Conservation (phyloP, 2,329 filamentous ascomycete genomes). For the Colletotrichum spinosum region DNA sequence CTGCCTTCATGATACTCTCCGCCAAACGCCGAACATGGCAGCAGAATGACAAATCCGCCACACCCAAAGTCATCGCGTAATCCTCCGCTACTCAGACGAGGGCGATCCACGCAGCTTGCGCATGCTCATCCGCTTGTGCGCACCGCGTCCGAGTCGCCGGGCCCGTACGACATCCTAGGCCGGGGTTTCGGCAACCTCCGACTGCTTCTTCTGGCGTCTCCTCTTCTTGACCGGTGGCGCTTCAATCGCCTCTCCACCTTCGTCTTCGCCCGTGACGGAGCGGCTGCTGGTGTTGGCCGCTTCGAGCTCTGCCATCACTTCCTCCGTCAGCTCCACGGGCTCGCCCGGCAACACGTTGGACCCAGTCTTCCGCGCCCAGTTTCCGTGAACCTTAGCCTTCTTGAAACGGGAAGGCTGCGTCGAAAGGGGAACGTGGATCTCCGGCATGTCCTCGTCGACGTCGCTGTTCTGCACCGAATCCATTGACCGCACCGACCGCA, state of each 20-base stretch:
- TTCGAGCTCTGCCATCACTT: constrained; percentile 12
- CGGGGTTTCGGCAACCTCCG: constrained; percentile 11
- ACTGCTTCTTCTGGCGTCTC: neutral
- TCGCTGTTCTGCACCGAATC: constrained; percentile 31
- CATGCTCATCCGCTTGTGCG: neutral
- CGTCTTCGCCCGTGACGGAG: neutral
- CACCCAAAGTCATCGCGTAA: neutral
- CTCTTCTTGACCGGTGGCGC: neutral
- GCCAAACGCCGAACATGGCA: neutral
- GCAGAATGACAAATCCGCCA: too few relatives aligned
- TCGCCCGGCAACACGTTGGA: constrained; percentile 10
- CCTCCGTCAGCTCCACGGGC: neutral
- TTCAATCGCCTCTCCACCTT: neutral
- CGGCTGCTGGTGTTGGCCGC: neutral
- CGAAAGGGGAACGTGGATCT: constrained; percentile 25
- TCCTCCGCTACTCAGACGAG: neutral
- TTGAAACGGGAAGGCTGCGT: constrained; percentile 6
- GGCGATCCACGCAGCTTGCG: neutral
- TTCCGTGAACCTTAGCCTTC: constrained; percentile 12
- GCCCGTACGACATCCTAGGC: constrained; percentile 15
- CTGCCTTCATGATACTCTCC: neutral
- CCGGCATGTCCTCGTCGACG: constrained; percentile 33
- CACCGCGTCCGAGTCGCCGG: neutral
- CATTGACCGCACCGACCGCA: constrained; percentile 9
- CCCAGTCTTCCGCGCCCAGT: constrained; percentile 30